Base-by-base conservation (phyloP, 2,329 filamentous ascomycete species). In the Colletotrichum sp. region DNA sequence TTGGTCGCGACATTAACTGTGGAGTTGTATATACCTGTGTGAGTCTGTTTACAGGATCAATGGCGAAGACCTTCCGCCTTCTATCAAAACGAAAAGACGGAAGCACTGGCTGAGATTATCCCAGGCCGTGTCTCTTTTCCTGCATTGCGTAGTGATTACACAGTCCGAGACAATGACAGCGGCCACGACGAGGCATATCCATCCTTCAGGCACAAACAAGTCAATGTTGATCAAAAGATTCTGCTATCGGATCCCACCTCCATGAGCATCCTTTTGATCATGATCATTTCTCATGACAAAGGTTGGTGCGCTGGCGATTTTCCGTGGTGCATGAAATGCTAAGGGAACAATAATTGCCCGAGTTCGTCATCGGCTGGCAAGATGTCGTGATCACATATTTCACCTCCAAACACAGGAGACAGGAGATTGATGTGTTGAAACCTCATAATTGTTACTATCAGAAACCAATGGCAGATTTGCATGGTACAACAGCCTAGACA, bases 101-200 rank as follows among this genome's bases (percentile, higher is more conserved):
- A 52, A 6, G 12, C n/a, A 3, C 3, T 13, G n/a, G n/a, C 44
- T 13, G 39, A 52, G 10, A 13, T 52, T 13, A 0, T 1, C 1
- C 8, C 0, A 8, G n/a, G n/a, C n/a, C 2, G n/a, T 22, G 6
- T n/a, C 0, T 52, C n/a, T 22, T 8, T 0, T 8, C 8, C 6
- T 3, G 4, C 6, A 52, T 22, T 13, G 1, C 44, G 6, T 1
- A 24, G n/a, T 13, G n/a, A 52, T 1, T 52, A 8, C 6, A 13
- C 10, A 52, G n/a, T 22, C 10, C 6, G 10, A 22, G n/a, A 52
- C 44, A 12, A 22, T 5, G 10, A 13, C 9, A n/a, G 39, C 18
- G 18, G 18, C 5, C 18, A 12, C 39, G 9, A 48, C 1, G 39
- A 48, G 39, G 39, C 39, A 10, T 12, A 12, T 48, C 18, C 0